phyloP scores from a whole-genome alignment of 176 grass and related monocot species.

The Zizania latifolia region DNA sequence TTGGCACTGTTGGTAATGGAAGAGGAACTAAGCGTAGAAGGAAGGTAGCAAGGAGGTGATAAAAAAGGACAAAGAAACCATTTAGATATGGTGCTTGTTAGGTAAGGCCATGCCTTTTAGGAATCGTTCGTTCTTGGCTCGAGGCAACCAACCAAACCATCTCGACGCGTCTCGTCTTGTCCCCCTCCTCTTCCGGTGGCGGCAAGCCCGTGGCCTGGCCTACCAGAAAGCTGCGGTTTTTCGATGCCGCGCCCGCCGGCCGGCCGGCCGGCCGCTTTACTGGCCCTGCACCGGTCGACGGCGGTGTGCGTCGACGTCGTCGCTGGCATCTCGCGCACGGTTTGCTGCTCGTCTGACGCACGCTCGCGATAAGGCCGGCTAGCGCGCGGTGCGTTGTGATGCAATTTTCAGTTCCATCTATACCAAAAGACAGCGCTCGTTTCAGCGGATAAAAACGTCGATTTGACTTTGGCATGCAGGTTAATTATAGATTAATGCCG shows the following conservation, averaged over 20 bases:
- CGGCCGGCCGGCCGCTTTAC: too few relatives aligned
- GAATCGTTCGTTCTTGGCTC: not conserved
- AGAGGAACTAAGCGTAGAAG: not conserved
- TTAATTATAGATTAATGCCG: not conserved
- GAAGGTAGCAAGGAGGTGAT: not conserved
- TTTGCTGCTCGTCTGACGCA: not conserved
- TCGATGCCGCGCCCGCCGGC: not conserved
- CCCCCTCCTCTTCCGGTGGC: not conserved
- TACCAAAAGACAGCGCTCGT: too few relatives aligned
- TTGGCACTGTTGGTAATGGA: conserved; percentile 30
- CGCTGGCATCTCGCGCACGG: not conserved
- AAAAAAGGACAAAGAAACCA: not conserved
- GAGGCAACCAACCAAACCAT: not conserved
- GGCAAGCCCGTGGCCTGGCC: not conserved
- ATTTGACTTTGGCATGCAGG: not conserved
- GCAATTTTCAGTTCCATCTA: too few relatives aligned
- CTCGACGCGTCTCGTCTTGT: not conserved
- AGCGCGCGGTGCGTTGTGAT: not conserved
- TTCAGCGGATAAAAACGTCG: not conserved
- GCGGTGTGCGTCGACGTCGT: too few relatives aligned
- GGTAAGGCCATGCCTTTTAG: conserved; percentile 5
- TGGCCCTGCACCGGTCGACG: too few relatives aligned
- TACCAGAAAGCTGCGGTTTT: conserved; percentile 19
- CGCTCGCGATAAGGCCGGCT: too few relatives aligned
- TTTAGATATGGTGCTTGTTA: conserved; percentile 34